Evolutionary conservation across 164 flowering plant genomes (phyloP).

Genomic region (Tetrastigma voinierianum): DNA sequence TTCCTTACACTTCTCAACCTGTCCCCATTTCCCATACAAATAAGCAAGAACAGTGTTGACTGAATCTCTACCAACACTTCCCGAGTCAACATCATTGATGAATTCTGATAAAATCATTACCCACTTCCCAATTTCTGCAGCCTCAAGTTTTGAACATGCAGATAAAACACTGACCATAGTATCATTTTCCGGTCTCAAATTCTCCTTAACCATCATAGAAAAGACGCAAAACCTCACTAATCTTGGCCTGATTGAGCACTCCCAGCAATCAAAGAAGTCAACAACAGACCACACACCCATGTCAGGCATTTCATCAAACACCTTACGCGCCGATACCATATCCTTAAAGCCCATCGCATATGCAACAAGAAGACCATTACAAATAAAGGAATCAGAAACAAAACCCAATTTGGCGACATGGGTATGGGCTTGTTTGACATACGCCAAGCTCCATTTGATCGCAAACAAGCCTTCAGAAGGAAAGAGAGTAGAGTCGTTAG

Average conservation of each 20-base stretch:
- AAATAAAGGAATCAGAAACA: constrained; percentile 34
- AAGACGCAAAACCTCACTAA: constrained; percentile 44
- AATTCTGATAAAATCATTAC: constrained; percentile 18
- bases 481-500: constrained; percentile 63
- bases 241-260: constrained; percentile 37
- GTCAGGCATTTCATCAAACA: constrained; percentile 67
- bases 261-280: constrained; percentile 64
- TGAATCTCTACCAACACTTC: constrained; percentile 9
- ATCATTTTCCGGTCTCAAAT: constrained; percentile 48
- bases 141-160: constrained; percentile 50
- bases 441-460: not conserved
- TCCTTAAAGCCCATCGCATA: constrained; percentile 48
- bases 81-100: not conserved
- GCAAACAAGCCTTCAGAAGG: constrained; percentile 53
- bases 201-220: constrained; percentile 43
- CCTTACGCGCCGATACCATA: constrained; percentile 32
- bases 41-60: constrained; percentile 41
- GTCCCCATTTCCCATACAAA: constrained; percentile 54
- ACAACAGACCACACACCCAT: constrained; percentile 27
- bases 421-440: constrained; percentile 39
- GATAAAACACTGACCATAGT: constrained; percentile 71
- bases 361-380: constrained; percentile 44
- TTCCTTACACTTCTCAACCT: constrained; percentile 43
- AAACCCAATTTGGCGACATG: constrained; percentile 48
- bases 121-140: constrained; percentile 45